Base-by-base conservation (phyloP, 108 stramenopile species). In the Nannochloropsis salina region DNA sequence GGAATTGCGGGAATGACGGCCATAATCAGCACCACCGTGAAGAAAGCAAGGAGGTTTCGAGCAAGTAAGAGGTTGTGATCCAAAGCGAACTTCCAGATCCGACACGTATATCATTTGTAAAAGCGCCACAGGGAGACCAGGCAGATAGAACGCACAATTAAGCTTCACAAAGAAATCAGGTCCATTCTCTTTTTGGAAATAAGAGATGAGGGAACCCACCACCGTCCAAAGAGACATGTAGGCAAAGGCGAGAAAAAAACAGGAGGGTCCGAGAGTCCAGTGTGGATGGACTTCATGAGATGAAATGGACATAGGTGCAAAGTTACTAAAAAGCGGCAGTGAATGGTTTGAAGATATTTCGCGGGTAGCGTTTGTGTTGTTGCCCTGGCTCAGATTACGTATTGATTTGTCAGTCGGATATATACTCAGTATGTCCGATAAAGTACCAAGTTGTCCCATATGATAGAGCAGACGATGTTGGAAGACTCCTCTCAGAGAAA, bases 211-310 rank as follows among this genome's bases (percentile, higher is more conserved):
- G n/a, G 42, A 44, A 0, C 83, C 83, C 5, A 84, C 5, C 11
- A 41, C 42, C 11, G 83, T 84, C 83, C 83, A 84, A 3, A 43
- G 42, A 18, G 74, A 79, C 83, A 84, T 84, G 83, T 84, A 84
- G 42, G 42, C n/a, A 45, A 21, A 20, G 41, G 83, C 21, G 12
- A 84, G 40, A 5, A 44, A 22, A 22, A 44, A 22, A 84, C 11
- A 44, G 45, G 21, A 84, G 41, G 81, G 81, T 2, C 61, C 61
- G 20, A 74, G 8, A n/a, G 61, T 74, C 61, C 20, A n/a, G n/a
- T n/a, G n/a, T 15, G 61, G 61, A 74, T 74, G 6, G 61, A 6
- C n/a, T 74, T 15, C n/a, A n/a, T 74, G 31, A 31, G 31, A 31
- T 31, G 31, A 31, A 31, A 31, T 31, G 31, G 31, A 31, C 31